Percentiles rank a stretch among this genome's conserved stretches.
phyloP scores from a whole-genome alignment of 768 basidiomycete genomes.

The Kwoniella mangroviensis region DNA sequence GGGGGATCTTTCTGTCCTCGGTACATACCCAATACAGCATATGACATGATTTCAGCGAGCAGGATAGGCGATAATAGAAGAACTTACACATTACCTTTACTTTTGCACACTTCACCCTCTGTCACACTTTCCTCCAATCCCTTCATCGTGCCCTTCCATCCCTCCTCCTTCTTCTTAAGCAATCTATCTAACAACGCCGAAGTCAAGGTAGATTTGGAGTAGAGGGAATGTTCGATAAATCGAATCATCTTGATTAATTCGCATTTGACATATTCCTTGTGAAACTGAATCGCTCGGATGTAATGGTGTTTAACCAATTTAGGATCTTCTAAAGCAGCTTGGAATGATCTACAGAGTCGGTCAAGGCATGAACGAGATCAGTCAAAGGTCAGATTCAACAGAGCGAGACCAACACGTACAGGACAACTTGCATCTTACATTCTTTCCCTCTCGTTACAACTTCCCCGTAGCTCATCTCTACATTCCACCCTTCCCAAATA shows the following conservation, averaged over 20 bases:
- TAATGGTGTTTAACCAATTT: background rate
- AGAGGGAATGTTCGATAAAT: background rate
- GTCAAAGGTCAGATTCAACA: background rate
- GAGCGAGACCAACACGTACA: background rate
- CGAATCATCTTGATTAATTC: background rate
- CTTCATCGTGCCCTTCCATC: background rate
- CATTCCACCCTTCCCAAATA: background rate
- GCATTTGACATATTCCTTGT: slow-evolving; percentile 9
- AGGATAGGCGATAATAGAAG: background rate
- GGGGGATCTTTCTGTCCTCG: background rate
- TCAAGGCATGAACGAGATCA: slow-evolving; percentile 11
- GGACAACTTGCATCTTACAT: slow-evolving; percentile 4
- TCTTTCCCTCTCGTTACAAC: background rate
- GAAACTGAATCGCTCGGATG: background rate
- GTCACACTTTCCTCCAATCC: background rate
- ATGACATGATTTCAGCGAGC: background rate
- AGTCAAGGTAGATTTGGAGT: no score
- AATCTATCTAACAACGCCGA: background rate
- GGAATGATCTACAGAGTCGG: slow-evolving; percentile 42
- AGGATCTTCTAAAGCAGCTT: slow-evolving; percentile 19
- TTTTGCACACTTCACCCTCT: slow-evolving; percentile 11
- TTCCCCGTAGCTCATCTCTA: background rate
- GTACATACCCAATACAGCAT: background rate
- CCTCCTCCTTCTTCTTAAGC: background rate
- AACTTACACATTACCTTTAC: slow-evolving; percentile 14